Conservation (phyloP, 2,329 filamentous ascomycete species). For the Ceratocystis colombiana region DNA sequence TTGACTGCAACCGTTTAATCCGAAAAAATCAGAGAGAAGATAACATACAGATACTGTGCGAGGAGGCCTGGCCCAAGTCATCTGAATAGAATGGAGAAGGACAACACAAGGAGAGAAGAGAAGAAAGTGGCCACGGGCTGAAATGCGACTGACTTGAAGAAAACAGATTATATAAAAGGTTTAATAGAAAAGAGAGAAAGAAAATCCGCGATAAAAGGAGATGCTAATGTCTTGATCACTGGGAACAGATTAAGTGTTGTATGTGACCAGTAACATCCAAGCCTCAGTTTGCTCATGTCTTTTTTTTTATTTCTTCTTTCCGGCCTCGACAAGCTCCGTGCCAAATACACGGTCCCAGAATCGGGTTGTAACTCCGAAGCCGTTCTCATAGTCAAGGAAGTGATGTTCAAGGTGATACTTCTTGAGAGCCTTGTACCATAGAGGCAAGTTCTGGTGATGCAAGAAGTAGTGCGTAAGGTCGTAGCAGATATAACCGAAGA, state of each 20-base stretch:
- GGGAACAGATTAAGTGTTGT: too few relatives aligned
- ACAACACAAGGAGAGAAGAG: too few relatives aligned
- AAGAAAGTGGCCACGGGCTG: not conserved
- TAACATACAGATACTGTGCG: not conserved
- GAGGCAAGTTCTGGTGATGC: conserved; percentile 83
- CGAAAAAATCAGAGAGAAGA: not conserved
- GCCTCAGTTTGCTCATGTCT: not conserved
- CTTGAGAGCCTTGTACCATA: conserved; percentile 86
- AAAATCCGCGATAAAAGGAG: not conserved
- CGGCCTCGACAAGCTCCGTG: conserved; percentile 53
- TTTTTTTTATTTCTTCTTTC: conserved; percentile 17
- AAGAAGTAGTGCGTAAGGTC: conserved; percentile 98
- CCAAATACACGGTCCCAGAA: conserved; percentile 95
- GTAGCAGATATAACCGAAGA: conserved; percentile 94
- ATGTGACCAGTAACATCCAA: not conserved
- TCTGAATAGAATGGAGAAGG: too few relatives aligned
- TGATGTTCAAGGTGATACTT: conserved; percentile 97
- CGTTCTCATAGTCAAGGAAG: conserved; percentile 95
- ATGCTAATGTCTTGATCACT: too few relatives aligned
- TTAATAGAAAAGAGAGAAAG: not conserved
- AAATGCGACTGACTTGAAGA: not conserved
- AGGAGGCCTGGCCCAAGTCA: not conserved
- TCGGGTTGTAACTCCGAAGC: conserved; percentile 89
- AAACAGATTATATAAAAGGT: conserved; percentile 3
- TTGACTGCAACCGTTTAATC: not conserved